Percentiles rank a stretch among this genome's conserved stretches.
Evolutionary conservation across 495 filamentous ascomycete species (phyloP).

Genomic region (Trichoderma erinaceum): DNA sequence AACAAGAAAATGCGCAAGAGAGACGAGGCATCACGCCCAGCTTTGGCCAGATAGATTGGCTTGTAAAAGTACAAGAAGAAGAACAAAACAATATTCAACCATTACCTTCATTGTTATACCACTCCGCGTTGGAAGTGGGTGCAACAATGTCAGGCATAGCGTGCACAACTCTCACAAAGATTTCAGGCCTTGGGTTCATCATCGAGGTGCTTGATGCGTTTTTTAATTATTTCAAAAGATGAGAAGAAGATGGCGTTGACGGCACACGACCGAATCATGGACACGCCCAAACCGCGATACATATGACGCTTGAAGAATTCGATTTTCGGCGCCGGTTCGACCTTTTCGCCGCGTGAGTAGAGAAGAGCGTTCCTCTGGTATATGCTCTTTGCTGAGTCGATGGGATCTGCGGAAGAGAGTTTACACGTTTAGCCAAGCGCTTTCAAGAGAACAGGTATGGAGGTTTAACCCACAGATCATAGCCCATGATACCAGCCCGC

Average conservation of each 20-base stretch:
- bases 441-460: neutral
- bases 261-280: conserved; percentile 66
- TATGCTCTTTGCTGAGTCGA: conserved; percentile 77
- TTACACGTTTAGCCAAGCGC: neutral
- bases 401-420: conserved; percentile 46
- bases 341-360: conserved; percentile 52
- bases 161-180: neutral
- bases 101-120: too few relatives aligned
- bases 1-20: too few relatives aligned
- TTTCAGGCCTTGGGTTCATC: conserved; percentile 21
- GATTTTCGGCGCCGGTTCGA: conserved; percentile 57
- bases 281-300: conserved; percentile 73
- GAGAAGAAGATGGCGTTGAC: conserved; percentile 78
- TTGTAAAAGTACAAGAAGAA: neutral
- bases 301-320: conserved; percentile 64
- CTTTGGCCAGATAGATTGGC: too few relatives aligned
- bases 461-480: conserved; percentile 50
- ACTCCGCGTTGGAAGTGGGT: too few relatives aligned
- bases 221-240: conserved; percentile 71
- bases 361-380: conserved; percentile 77
- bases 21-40: too few relatives aligned
- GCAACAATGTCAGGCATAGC: too few relatives aligned
- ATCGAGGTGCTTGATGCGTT: conserved; percentile 55
- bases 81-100: neutral
- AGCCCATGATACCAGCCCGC: conserved; percentile 76